These are phyloP conservation scores for Venustampulla echinocandica DNA, from an alignment of 495 filamentous ascomycete genomes.

Conservation along the genomic window DNA sequence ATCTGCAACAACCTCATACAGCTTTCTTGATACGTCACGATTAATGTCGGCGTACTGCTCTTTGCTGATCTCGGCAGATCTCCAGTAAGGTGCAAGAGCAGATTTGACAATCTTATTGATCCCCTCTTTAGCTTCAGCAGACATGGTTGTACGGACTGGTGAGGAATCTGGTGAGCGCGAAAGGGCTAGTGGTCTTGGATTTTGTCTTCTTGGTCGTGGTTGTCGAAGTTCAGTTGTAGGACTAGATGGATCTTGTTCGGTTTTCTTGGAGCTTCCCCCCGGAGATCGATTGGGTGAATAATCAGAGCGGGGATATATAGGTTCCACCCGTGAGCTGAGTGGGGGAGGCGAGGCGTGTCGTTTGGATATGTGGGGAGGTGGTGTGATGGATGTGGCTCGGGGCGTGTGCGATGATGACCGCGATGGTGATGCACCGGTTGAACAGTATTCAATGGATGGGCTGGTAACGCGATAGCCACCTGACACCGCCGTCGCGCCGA, in stretches of 20 bases:
- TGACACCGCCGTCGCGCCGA: slow-evolving; percentile 14
- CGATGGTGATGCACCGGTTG: slow-evolving; percentile 55
- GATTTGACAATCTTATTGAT: slow-evolving; percentile 73
- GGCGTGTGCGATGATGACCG: slow-evolving; percentile 65
- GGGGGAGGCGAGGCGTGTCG: slow-evolving; percentile 60
- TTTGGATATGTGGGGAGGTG: slow-evolving; percentile 53
- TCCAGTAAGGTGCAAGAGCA: slow-evolving; percentile 67
- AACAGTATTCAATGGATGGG: slow-evolving; percentile 47
- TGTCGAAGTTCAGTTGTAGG: slow-evolving; percentile 35
- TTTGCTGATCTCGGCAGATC: slow-evolving; percentile 54
- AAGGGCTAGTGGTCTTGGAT: slow-evolving; percentile 22
- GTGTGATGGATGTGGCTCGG: slow-evolving; percentile 60
- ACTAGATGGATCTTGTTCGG: neutral
- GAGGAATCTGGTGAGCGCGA: slow-evolving; percentile 47
- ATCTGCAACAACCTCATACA: slow-evolving; percentile 75
- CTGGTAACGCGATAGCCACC: slow-evolving; percentile 31
- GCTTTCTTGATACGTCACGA: slow-evolving; percentile 65
- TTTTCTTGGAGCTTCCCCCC: slow-evolving; percentile 23
- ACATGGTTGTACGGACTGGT: slow-evolving; percentile 46
- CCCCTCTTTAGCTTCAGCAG: slow-evolving; percentile 66
- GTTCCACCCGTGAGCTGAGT: slow-evolving; percentile 56
- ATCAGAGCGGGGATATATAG: slow-evolving; percentile 50
- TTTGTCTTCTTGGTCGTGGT: slow-evolving; percentile 36
- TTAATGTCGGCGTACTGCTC: slow-evolving; percentile 87
- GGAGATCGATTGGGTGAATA: slow-evolving; percentile 55